phyloP scores from a whole-genome alignment of 257 asterid species.

The Perilla frutescens region DNA sequence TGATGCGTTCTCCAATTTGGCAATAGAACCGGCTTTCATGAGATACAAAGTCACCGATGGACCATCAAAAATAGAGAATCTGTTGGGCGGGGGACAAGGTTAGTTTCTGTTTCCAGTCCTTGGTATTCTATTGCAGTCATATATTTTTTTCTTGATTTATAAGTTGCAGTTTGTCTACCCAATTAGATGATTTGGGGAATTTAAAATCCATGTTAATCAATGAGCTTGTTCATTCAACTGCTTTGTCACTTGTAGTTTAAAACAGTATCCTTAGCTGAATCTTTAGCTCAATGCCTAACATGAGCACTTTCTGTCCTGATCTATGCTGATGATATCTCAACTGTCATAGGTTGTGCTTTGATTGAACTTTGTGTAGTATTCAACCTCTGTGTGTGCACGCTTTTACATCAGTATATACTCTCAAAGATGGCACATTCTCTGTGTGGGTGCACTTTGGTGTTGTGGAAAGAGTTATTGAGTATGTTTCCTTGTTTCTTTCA shows the following conservation, averaged over 20 bases:
- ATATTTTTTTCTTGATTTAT: background rate
- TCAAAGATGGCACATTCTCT: conserved; percentile 3
- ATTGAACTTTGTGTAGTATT: conserved; percentile 9
- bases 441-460: conserved; percentile 13
- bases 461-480: conserved; percentile 13
- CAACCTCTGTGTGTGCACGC: background rate
- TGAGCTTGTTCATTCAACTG: conserved; percentile 23
- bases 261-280: conserved; percentile 26
- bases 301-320: conserved; percentile 22
- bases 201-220: conserved; percentile 20
- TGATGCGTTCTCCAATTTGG: conserved; percentile 61
- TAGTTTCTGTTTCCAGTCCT: conserved; percentile 28
- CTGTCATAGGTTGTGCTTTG: conserved; percentile 7
- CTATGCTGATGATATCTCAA: conserved; percentile 18
- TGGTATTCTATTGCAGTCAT: conserved; percentile 6
- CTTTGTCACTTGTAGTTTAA: conserved; percentile 24
- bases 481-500: conserved; percentile 23
- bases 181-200: conserved; percentile 20
- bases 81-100: conserved; percentile 89
- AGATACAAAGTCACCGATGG: conserved; percentile 49
- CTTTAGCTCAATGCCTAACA: conserved; percentile 19
- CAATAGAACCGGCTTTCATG: conserved; percentile 50
- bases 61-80: conserved; percentile 69
- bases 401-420: background rate
- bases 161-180: conserved; percentile 29